These are phyloP conservation scores for Calvatia gigantea DNA, from an alignment of 768 basidiomycete genomes.

Conservation along the genomic window DNA sequence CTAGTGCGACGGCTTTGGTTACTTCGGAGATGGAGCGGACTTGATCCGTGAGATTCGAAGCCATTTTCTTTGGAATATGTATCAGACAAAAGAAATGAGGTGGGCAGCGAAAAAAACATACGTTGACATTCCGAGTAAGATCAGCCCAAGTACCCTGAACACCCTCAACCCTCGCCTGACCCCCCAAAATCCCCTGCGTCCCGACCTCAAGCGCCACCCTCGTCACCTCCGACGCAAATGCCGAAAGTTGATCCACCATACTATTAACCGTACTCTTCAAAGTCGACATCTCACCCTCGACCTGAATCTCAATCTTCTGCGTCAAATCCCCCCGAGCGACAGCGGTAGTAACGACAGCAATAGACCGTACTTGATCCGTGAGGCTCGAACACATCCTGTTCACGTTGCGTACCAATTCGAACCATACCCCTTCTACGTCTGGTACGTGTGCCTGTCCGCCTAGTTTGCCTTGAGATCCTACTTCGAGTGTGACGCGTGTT, in stretches of 20 bases:
- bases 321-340: conserved; percentile 90
- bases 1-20: conserved; percentile 82
- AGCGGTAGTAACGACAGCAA: conserved; percentile 82
- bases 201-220: conserved; percentile 87
- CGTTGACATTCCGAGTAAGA: conserved; percentile 87
- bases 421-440: conserved; percentile 91
- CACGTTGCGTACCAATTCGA: conserved; percentile 75
- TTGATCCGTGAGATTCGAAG: conserved; percentile 79
- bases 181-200: conserved; percentile 86
- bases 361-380: conserved; percentile 80
- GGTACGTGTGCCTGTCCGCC: conserved; percentile 87
- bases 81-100: background rate
- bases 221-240: conserved; percentile 81
- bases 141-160: conserved; percentile 94
- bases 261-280: conserved; percentile 82
- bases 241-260: conserved; percentile 91
- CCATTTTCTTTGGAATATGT: conserved; percentile 64
- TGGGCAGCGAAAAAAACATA: conserved; percentile 30
- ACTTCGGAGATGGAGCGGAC: conserved; percentile 91
- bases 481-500: conserved; percentile 79
- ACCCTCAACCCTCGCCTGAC: conserved; percentile 86
- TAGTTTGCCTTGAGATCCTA: conserved; percentile 85
- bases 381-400: conserved; percentile 80
- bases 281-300: conserved; percentile 82
- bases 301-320: conserved; percentile 89